Evolutionary conservation across 345 rosid species (phyloP).

Genomic region (Salix arbutifolia): DNA sequence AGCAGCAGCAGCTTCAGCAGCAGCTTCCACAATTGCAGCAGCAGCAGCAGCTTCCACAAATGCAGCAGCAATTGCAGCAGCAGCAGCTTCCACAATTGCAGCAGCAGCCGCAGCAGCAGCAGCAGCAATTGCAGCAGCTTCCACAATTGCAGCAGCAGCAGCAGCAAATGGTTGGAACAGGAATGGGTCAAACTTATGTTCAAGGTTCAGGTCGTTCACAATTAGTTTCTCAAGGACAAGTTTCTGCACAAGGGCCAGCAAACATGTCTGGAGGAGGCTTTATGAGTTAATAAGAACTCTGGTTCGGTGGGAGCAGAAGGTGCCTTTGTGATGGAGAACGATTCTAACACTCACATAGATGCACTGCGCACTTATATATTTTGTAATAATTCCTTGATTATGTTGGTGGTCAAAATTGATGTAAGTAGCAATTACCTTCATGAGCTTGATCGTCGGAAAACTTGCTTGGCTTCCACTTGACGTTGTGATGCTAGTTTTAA

Average conservation of each 20-base stretch:
- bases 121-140: constrained; percentile 40
- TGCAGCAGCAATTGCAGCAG: constrained; percentile 14
- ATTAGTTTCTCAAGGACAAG: constrained; percentile 59
- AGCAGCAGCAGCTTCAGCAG: constrained; percentile 33
- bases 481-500: neutral
- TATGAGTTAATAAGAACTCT: constrained; percentile 1
- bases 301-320: neutral
- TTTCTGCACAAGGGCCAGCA: constrained; percentile 63
- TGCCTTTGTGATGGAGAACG: neutral
- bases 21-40: constrained; percentile 18
- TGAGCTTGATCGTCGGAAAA: neutral
- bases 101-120: constrained; percentile 12
- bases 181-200: constrained; percentile 67
- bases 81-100: constrained; percentile 6
- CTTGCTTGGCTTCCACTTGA: neutral
- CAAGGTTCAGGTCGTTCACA: constrained; percentile 66
- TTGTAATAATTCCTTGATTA: neutral
- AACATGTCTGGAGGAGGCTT: constrained; percentile 66
- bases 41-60: constrained; percentile 22
- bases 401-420: neutral
- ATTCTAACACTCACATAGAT: neutral
- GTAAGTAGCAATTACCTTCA: neutral
- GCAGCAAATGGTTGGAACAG: constrained; percentile 70
- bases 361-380: too few relatives aligned
- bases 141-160: constrained; percentile 25